These are phyloP conservation scores for Rosa multiflora DNA, from an alignment of 306 rosid species.

Conservation along the genomic window DNA sequence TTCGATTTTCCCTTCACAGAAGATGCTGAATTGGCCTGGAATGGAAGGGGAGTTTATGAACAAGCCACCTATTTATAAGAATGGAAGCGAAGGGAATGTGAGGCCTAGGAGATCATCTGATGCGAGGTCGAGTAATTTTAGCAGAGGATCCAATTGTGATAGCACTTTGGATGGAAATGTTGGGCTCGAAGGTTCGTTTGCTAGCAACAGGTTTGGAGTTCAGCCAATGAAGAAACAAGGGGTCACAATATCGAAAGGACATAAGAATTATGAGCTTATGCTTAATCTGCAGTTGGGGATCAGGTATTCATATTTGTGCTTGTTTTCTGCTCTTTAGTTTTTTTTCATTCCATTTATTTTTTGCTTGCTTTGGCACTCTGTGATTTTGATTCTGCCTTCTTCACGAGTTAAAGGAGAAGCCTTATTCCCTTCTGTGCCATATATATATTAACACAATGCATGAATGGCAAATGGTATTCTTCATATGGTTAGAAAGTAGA, in stretches of 20 bases:
- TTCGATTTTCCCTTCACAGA: constrained; percentile 69
- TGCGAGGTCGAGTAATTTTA: constrained; percentile 46
- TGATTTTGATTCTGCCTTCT: neutral
- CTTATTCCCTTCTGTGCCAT: neutral
- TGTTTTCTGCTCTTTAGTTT: constrained; percentile 11
- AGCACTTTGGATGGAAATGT: constrained; percentile 29
- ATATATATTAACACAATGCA: neutral
- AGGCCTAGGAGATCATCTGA: constrained; percentile 45
- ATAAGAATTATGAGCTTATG: constrained; percentile 91
- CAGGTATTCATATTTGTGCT: constrained; percentile 60
- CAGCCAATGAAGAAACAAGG: constrained; percentile 70
- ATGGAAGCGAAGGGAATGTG: constrained; percentile 32
- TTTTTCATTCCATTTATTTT: neutral
- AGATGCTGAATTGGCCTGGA: constrained; percentile 43
- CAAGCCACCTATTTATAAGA: constrained; percentile 25
- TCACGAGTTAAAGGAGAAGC: constrained; percentile 7
- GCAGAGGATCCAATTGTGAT: constrained; percentile 37
- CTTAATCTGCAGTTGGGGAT: constrained; percentile 96
- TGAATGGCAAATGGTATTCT: neutral
- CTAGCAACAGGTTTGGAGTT: constrained; percentile 29
- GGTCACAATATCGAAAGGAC: constrained; percentile 79
- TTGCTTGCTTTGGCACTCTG: neutral
- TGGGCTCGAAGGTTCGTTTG: constrained; percentile 28
- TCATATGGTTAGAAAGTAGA: neutral
- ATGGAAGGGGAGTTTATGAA: constrained; percentile 32